Percentiles rank a stretch among this genome's conserved stretches.
phyloP scores from a whole-genome alignment of 2,329 filamentous ascomycete genomes.

The Arthrobotrys megalospora region DNA sequence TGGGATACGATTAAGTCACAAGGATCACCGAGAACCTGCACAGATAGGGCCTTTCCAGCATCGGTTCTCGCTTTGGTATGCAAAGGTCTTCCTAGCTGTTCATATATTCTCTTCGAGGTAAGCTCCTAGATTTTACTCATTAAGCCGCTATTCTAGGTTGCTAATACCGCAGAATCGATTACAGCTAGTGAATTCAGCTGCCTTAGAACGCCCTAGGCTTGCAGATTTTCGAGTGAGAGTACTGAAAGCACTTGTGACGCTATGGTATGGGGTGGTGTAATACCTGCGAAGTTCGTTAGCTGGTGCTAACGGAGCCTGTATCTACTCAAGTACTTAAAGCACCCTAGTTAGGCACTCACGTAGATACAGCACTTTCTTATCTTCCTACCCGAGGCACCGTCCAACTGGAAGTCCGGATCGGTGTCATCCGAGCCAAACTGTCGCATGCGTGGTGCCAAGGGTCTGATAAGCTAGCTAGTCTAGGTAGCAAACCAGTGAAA shows the following conservation, averaged over 20 bases:
- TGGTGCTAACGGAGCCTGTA: not conserved
- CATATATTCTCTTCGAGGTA: constrained; percentile 1
- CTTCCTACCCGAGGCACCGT: not conserved
- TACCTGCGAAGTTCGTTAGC: not conserved
- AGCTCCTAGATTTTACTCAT: not conserved
- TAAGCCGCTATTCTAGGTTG: not conserved
- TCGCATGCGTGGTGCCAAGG: constrained; percentile 27
- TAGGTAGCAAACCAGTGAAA: constrained; percentile 12
- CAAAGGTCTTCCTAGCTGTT: not conserved
- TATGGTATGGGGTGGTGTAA: not conserved
- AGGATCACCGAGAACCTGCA: not conserved
- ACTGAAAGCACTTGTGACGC: not conserved
- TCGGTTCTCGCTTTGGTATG: not conserved
- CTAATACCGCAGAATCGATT: not conserved
- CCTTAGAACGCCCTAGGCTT: not conserved
- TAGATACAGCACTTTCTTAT: not conserved
- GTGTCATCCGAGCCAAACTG: constrained; percentile 7
- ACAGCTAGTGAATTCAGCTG: not conserved
- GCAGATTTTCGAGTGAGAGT: not conserved
- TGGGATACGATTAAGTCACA: constrained; percentile 73
- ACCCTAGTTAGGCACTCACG: not conserved
- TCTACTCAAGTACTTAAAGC: not conserved
- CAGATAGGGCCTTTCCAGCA: not conserved
- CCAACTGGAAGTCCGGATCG: not conserved
- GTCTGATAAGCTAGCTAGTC: constrained; percentile 13